Conservation (phyloP, 495 filamentous ascomycete species). For the Bathelium albidoporum region DNA sequence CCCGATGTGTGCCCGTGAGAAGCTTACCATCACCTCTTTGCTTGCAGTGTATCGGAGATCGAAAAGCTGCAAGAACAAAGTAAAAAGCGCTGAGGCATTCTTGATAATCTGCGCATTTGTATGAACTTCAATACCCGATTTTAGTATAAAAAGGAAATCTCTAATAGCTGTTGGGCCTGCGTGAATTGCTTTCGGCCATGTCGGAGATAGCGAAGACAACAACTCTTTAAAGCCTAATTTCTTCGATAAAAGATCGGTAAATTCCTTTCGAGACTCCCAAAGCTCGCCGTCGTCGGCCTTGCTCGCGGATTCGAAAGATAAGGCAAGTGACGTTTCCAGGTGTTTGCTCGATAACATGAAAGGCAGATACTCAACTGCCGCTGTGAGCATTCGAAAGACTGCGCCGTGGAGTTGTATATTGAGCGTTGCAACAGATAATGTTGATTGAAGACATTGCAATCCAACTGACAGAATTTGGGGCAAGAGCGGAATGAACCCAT, state of each 20-base stretch:
- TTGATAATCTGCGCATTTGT: slow-evolving; percentile 64
- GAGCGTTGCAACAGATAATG: slow-evolving; percentile 42
- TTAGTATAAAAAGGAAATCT: slow-evolving; percentile 44
- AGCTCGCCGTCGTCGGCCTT: slow-evolving; percentile 33
- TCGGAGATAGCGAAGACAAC: slow-evolving; percentile 58
- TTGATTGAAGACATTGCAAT: slow-evolving; percentile 55
- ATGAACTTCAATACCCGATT: slow-evolving; percentile 60
- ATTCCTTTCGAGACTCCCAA: slow-evolving; percentile 41
- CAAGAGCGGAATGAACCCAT: slow-evolving; percentile 71
- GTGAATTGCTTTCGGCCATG: slow-evolving; percentile 52
- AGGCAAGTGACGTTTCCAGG: slow-evolving; percentile 55
- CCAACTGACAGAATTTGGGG: slow-evolving; percentile 62
- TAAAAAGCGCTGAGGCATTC: slow-evolving; percentile 55
- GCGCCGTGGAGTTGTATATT: slow-evolving; percentile 66
- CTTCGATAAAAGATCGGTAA: slow-evolving; percentile 59
- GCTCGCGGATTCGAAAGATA: slow-evolving; percentile 57
- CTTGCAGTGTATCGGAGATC: slow-evolving; percentile 58
- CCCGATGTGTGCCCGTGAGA: slow-evolving; percentile 36
- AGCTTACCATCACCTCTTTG: slow-evolving; percentile 18
- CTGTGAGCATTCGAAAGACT: slow-evolving; percentile 62
- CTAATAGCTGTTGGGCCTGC: slow-evolving; percentile 32
- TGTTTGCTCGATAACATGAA: slow-evolving; percentile 72
- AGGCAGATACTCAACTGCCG: slow-evolving; percentile 69
- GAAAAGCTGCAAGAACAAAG: slow-evolving; percentile 58
- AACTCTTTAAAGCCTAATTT: slow-evolving; percentile 59